A percentile compares a stretch with the other conserved stretches of the same genome.
Conservation (phyloP, 2,329 filamentous ascomycete species). For the Sphaerulina vaccinii region DNA sequence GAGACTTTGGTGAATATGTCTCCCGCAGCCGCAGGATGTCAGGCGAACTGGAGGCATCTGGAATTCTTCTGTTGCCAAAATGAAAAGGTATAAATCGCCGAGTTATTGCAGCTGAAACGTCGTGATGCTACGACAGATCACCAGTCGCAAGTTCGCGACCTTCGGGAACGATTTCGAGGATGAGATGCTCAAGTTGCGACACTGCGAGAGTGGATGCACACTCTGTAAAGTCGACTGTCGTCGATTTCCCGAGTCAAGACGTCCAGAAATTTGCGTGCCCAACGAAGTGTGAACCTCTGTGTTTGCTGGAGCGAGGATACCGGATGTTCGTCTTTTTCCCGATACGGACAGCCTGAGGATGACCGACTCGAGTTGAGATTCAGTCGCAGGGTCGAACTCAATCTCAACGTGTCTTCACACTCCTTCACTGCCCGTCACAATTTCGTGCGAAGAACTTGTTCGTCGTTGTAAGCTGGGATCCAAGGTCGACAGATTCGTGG, state of each 20-base stretch:
- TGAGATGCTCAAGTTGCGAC: background rate
- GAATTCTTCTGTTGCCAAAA: background rate
- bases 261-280: background rate
- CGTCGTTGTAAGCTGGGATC: background rate
- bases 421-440: too few species aligned
- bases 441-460: too few species aligned
- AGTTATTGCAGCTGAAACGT: background rate
- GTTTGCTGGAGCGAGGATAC: background rate
- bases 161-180: background rate
- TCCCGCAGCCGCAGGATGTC: constrained; percentile 3
- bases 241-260: background rate
- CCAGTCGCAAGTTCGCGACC: too few species aligned
- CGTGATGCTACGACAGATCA: background rate
- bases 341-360: constrained; percentile 6
- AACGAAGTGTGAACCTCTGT: background rate
- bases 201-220: background rate
- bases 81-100: background rate
- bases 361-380: background rate
- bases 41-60: constrained; percentile 1
- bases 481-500: background rate
- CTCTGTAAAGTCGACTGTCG: background rate
- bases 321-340: constrained; percentile 1
- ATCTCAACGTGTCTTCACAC: background rate
- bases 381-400: background rate
- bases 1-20: background rate